Base-by-base conservation (phyloP, 2,329 filamentous ascomycete genomes). In the Orbilia ellipsospora region DNA sequence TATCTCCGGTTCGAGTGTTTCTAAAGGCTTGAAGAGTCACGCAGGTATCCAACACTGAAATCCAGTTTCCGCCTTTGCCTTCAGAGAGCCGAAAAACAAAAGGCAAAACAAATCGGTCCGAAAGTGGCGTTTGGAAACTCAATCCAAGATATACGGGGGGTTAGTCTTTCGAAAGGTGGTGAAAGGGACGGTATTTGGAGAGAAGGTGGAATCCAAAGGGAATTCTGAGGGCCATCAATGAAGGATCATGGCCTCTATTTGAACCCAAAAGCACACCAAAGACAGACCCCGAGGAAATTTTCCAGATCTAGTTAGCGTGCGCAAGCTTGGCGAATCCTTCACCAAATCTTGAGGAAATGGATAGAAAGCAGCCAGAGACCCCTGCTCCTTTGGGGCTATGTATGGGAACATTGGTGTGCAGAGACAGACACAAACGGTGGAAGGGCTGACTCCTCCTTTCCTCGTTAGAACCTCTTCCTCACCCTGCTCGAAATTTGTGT, bases 191-290 rank as follows among this genome's bases (percentile, higher is more conserved):
- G 45, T 42, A 44, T 16, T 42, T 68, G 44, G 10, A 60, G 55
- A 59, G 44, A 57, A 51, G 40, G 36, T n/a, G 31, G 54, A 52
- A 18, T 48, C 15, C 15, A 18, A 60, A 45, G 28, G 54, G 45
- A 54, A 44, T 26, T 18, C 13, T 50, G 16, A 26, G 28, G 20
- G 44, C 18, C 12, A 13, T 63, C 62, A 74, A 74, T 74, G 70
- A 74, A 74, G 70, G 70, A 74, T 74, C 70, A 74, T 23, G 42
- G 20, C 63, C 16, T 45, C 50, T 68, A 68, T 74, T 74, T 68
- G 63, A 74, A 68, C 70, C 26, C 61, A 44, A 45, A 52, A 52
- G 42, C 18, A 28, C 18, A 36, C 15, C 42, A 15, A 48, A 51
- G 26, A 20, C 62, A 42, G 52, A 50, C 56, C 3, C 57, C 31